Base-by-base conservation (phyloP, 495 filamentous ascomycete genomes). In the Neurospora sp. region DNA sequence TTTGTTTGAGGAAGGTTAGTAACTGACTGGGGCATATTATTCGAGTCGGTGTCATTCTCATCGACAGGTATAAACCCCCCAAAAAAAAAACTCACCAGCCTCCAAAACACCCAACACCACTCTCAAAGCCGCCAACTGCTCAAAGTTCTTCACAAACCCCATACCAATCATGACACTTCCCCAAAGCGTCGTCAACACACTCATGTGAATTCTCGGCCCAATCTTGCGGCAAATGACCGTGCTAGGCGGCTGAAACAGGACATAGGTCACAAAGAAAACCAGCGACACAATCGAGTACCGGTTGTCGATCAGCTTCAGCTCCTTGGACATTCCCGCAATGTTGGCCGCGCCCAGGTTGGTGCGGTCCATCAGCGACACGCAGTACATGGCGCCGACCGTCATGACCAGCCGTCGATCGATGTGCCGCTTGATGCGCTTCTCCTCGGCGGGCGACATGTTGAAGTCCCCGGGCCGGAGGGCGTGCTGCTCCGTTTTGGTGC, bases 241-340 rank as follows among this genome's bases (percentile, higher is more conserved):
- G 3, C 82, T 83, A 0, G 88, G 89, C 3, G 88, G 86, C 75
- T 92, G 89, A 78, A 89, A 90, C 71, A 90, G 40, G 35, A 89
- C 79, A 73, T 92, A 92, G 14, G 89, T 84, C 20, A 89, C 82
- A 81, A 91, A 92, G 82, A 92, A 92, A 75, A 90, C 85, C 39
- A 91, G 79, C 16, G 88, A 84, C 53, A 90, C 80, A 74, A 90
- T 84, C 27, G 83, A 86, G 84, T 90, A 83, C 69, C 79, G 77
- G 53, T 79, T 77, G 27, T 82, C 75, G 14, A 77, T 80, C 40
- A 91, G 73, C 4, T 74, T 41, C 73, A 91, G 76, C 69, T 90
- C 89, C n/a, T 79, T 74, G 37, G 75, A 79, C 88, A 92, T 87
- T 70, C 83, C 90, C 39, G 89, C 90, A 73, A 93, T 86, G 39